Base-by-base conservation (phyloP, 176 grass and related monocot genomes). In the Phyllostachys edulis region DNA sequence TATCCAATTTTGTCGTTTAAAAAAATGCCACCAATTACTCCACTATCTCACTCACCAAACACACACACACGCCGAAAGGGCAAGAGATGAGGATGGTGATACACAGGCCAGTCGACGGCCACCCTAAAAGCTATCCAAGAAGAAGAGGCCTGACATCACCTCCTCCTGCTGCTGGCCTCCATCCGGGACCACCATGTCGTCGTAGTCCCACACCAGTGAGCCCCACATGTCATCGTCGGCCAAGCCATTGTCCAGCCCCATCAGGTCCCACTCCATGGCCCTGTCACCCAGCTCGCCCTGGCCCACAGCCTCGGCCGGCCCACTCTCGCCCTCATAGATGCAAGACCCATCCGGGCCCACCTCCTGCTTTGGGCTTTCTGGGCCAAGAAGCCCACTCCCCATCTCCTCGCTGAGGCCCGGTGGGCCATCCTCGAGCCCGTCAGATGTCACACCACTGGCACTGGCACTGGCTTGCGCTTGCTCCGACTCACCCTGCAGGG, bases 211-310 rank as follows among this genome's bases (percentile, higher is more conserved):
- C 26, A 55, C 9, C 2, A 90, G 71, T 0, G 83, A 26, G 72
- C 49, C 73, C 83, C 88, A 86, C 63, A 86, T 71, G 79, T 90
- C 88, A 77, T 45, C 26, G 34, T 24, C 24, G 40, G 63, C 27
- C 0, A 75, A 20, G 63, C 40, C 47, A 2, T 89, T 79, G 20
- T 92, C 90, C 16, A 92, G 74, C 4, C 68, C 86, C 83, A 44
- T 49, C 79, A 83, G 26, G 62, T 89, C 87, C 90, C 90, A 89
- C 12, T 83, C 80, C 68, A 89, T 63, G 69, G 41, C 51, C 42
- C 79, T 78, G 20, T 79, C 70, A 18, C 32, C 49, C 50, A 65
- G 52, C 13, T 59, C 3, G 0, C 27, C 60, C 6, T 68, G 59
- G 40, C 13, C 78, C 60, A 51, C 29, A 2, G 10, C n/a, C 10